phyloP scores from a whole-genome alignment of 176 grass and related monocot genomes.

The Oryza coarctata region DNA sequence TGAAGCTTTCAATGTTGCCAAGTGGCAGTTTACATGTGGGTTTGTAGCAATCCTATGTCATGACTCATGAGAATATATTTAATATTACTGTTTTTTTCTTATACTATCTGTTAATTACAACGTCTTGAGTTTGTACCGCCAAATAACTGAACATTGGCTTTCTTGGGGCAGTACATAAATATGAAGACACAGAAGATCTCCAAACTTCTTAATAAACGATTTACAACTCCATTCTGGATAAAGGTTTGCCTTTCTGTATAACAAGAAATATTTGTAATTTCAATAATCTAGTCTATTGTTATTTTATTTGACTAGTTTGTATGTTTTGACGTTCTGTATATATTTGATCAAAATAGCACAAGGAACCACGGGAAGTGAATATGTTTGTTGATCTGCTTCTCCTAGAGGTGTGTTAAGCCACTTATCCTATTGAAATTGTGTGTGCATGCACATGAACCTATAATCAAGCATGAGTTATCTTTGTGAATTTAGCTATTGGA shows the following conservation, averaged over 20 bases:
- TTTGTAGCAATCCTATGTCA: neutral
- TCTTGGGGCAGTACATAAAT: constrained; percentile 84
- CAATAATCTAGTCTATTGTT: constrained; percentile 14
- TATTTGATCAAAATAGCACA: constrained; percentile 76
- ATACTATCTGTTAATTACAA: neutral
- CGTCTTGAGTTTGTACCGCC: neutral
- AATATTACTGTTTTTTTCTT: neutral
- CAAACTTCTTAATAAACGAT: constrained; percentile 86
- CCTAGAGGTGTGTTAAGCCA: constrained; percentile 71
- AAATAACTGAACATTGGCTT: constrained; percentile 33
- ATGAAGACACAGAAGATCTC: constrained; percentile 96
- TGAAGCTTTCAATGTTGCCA: constrained; percentile 2
- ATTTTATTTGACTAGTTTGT: constrained; percentile 22
- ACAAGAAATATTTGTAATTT: constrained; percentile 23
- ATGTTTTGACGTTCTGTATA: constrained; percentile 28
- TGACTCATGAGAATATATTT: neutral
- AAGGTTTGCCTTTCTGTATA: constrained; percentile 60
- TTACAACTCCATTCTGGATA: constrained; percentile 90
- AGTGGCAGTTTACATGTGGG: constrained; percentile 25
- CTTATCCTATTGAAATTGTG: constrained; percentile 10
- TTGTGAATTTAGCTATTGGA: constrained; percentile 3
- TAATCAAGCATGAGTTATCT: constrained; percentile 18
- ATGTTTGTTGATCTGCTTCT: constrained; percentile 99
- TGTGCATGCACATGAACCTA: neutral
- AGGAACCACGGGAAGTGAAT: constrained; percentile 97